Conservation (phyloP, 305 asterid species). For the Caryopteris hybrid region DNA sequence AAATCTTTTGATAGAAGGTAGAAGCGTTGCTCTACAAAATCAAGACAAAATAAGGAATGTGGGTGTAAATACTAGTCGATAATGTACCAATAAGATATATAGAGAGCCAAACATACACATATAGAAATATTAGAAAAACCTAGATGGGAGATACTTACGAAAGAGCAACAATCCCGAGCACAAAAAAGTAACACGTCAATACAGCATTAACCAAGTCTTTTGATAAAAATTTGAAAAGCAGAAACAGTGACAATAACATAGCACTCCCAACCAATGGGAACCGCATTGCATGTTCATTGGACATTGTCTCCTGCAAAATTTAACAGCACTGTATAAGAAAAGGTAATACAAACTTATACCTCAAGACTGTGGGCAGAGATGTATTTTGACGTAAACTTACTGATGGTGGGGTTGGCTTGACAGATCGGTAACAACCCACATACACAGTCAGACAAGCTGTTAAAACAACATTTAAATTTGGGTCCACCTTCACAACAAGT, state of each 20-base stretch:
- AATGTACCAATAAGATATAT: not conserved
- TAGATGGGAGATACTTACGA: constrained; percentile 58
- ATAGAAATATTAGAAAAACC: constrained; percentile 17
- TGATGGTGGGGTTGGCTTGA: constrained; percentile 93
- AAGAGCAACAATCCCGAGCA: constrained; percentile 90
- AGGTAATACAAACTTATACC: not conserved
- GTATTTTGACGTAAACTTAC: constrained; percentile 38
- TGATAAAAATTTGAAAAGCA: constrained; percentile 87
- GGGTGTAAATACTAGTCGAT: not conserved
- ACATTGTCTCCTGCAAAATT: constrained; percentile 88
- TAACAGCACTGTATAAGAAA: constrained; percentile 14
- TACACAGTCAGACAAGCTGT: constrained; percentile 87
- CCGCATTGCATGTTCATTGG: constrained; percentile 94
- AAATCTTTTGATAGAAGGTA: constrained; percentile 71
- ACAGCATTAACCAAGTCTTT: constrained; percentile 98
- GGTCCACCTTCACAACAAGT: constrained; percentile 81
- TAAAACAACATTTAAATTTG: constrained; percentile 76
- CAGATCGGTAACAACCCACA: constrained; percentile 91
- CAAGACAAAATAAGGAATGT: constrained; percentile 10
- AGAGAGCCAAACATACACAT: not conserved
- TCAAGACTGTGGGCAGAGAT: not conserved
- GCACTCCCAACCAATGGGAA: constrained; percentile 97
- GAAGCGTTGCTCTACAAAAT: constrained; percentile 73
- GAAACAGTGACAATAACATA: constrained; percentile 82
- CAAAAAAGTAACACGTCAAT: constrained; percentile 80